phyloP scores from a whole-genome alignment of 2,329 filamentous ascomycete genomes.

The Monosporascus sp. region DNA sequence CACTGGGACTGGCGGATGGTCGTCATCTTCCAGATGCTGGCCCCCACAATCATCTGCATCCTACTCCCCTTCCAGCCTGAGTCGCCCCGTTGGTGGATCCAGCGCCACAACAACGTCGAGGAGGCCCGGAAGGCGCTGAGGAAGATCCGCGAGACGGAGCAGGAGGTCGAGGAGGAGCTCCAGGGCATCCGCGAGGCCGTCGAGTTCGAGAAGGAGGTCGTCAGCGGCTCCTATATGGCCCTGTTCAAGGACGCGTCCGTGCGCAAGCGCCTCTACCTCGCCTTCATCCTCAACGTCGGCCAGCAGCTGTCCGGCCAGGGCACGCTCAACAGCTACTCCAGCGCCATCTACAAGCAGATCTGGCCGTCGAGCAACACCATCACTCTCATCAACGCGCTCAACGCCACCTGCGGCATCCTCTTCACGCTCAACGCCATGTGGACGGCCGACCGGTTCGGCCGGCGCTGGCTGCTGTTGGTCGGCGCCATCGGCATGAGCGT shows the following conservation, averaged over 20 bases:
- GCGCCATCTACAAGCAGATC: constrained; percentile 68
- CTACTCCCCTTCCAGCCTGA: constrained; percentile 63
- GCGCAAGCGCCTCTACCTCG: constrained; percentile 60
- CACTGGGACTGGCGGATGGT: constrained; percentile 72
- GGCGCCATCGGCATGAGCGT: constrained; percentile 63
- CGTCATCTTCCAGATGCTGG: constrained; percentile 67
- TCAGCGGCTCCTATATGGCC: constrained; percentile 56
- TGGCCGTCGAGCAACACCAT: constrained; percentile 55
- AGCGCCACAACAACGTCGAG: constrained; percentile 54
- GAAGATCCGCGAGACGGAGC: constrained; percentile 58
- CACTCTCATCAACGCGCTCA: constrained; percentile 68
- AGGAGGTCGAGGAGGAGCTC: constrained; percentile 63
- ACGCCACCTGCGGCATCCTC: constrained; percentile 66
- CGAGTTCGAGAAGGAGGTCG: constrained; percentile 66
- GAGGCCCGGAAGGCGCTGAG: constrained; percentile 52
- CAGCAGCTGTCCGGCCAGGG: constrained; percentile 71
- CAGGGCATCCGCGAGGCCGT: constrained; percentile 61
- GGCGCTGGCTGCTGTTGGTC: constrained; percentile 64
- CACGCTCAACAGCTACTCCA: constrained; percentile 67
- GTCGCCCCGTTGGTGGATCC: constrained; percentile 63
- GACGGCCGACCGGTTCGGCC: constrained; percentile 67
- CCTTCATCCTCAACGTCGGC: constrained; percentile 62
- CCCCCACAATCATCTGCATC: constrained; percentile 56
- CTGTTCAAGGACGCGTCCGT: constrained; percentile 67
- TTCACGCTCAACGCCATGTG: constrained; percentile 70